Evolutionary conservation across 495 filamentous ascomycete genomes (phyloP), one percentile per base, ranked within the genome.

Genomic region (Annulohypoxylon nitens): DNA sequence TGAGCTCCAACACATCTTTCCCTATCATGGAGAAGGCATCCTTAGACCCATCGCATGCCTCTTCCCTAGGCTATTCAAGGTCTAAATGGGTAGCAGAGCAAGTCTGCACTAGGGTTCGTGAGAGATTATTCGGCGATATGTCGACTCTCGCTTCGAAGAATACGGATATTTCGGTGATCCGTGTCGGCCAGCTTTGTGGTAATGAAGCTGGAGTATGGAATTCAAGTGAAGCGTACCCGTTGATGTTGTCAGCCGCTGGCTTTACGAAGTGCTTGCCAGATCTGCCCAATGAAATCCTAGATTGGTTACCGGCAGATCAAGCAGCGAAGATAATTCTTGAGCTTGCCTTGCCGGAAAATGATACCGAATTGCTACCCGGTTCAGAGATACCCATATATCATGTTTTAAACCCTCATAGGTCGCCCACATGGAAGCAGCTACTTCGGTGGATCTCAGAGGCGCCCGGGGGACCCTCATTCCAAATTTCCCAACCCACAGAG

Each of bases 161-260:
- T 1, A 81, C 84, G 3, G 62, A 76, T 7, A 77, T 85, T 0
- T 82, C 82, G n/a, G 83, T 88, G 0, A 81, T 90, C 6, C 82
- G 89, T 5, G 87, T 90, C 9, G 89, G 89, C 0, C 88, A 91
- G 69, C 82, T 91, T 8, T 79, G 80, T n/a, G 89, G 86, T 2
- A 88, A 88, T 62, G 75, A 76, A 14, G 61, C 69, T 10, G 88
- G 88, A 1, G 54, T 73, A 36, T 91, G 89, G 89, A 91, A 90
- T 75, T 82, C 83, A 26, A 84, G 70, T 5, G 89, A 91, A 65
- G 85, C 85, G 0, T 78, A 88, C 1, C 86, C 89, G 18, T 69
- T 87, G 26, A 87, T 91, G 71, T 77, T 90, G 4, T 81, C 85
- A 34, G 87, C 84, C 2, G 85, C 87, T 11, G 73, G 71, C 10